These are phyloP conservation scores for Fistulinella cinereoalba DNA, from an alignment of 1,284 basidiomycete species.

Conservation along the genomic window DNA sequence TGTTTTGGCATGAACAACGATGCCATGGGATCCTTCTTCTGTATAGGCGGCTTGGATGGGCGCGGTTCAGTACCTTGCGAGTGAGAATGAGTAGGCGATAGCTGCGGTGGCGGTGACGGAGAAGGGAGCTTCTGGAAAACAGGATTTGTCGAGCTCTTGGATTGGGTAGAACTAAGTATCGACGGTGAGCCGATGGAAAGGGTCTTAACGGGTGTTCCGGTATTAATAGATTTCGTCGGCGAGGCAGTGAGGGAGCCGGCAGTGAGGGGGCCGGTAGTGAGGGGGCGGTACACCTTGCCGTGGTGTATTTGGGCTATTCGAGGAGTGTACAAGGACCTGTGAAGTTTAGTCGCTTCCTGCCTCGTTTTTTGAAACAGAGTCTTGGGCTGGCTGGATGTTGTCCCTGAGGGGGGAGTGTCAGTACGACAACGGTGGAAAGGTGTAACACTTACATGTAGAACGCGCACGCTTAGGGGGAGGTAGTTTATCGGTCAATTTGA, in stretches of 20 bases:
- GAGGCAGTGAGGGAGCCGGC: constrained; percentile 36
- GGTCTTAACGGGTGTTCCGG: constrained; percentile 44
- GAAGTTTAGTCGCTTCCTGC: constrained; percentile 62
- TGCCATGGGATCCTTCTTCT: constrained; percentile 63
- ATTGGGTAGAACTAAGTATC: constrained; percentile 8
- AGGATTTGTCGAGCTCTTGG: constrained; percentile 12
- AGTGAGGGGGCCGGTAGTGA: too few relatives aligned
- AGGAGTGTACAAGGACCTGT: constrained; percentile 56
- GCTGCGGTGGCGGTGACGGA: constrained; percentile 17
- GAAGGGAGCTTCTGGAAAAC: constrained; percentile 14
- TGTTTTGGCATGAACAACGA: constrained; percentile 74
- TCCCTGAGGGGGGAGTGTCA: constrained; percentile 41
- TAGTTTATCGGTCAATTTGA: constrained; percentile 65
- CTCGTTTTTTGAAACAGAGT: constrained; percentile 74
- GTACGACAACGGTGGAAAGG: constrained; percentile 2
- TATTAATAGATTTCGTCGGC: constrained; percentile 33
- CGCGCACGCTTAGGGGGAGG: constrained; percentile 60
- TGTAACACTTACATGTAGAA: constrained; percentile 45
- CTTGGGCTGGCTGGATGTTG: constrained; percentile 49
- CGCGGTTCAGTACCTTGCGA: constrained; percentile 20
- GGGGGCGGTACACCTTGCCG: constrained; percentile 42
- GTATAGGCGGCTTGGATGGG: constrained; percentile 36
- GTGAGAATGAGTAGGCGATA: constrained; percentile 14
- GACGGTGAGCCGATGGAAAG: constrained; percentile 33
- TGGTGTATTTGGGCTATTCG: constrained; percentile 49